A percentile compares a stretch with the other conserved stretches of the same genome.
These are phyloP conservation scores for Stevia rebaudiana DNA, from an alignment of 140 eudicot genomes.

Conservation along the genomic window DNA sequence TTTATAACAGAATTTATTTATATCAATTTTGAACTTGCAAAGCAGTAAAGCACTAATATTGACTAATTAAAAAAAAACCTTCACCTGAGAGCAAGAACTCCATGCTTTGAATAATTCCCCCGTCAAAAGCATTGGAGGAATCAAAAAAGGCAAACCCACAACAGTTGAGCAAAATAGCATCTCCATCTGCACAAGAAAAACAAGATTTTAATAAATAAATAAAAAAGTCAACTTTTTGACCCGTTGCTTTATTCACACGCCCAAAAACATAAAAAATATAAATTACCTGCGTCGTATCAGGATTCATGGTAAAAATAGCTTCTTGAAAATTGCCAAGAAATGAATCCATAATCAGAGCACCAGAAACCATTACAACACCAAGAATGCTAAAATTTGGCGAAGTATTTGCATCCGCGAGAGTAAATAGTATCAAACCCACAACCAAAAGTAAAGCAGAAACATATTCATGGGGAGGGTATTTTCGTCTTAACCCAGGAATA, in stretches of 20 bases:
- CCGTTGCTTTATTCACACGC: not conserved
- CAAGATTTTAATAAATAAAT: not conserved
- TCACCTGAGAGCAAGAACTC: conserved; percentile 75
- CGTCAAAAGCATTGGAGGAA: conserved; percentile 85
- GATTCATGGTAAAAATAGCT: conserved; percentile 81
- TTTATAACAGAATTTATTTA: not conserved
- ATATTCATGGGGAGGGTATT: conserved; percentile 79
- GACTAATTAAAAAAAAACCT: not conserved
- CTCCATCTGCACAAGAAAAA: conserved; percentile 55
- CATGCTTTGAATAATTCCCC: conserved; percentile 85
- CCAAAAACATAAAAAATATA: not conserved
- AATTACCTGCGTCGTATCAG: conserved; percentile 84
- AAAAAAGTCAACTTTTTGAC: not conserved
- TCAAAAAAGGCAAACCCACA: conserved; percentile 90
- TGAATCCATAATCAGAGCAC: conserved; percentile 84
- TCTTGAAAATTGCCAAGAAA: conserved; percentile 88
- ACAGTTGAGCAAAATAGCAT: conserved; percentile 93
- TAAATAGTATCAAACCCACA: conserved; percentile 71
- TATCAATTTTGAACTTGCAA: not conserved
- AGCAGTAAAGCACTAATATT: not conserved
- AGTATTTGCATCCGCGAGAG: conserved; percentile 81
- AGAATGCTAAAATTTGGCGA: conserved; percentile 86
- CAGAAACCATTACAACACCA: conserved; percentile 81
- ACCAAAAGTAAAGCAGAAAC: conserved; percentile 76
- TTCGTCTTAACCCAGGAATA: conserved; percentile 83